Percentiles rank a stretch among this genome's conserved stretches.
phyloP scores from a whole-genome alignment of 371 early-diverging fungal species.

The Blyttiomyces sp. region DNA sequence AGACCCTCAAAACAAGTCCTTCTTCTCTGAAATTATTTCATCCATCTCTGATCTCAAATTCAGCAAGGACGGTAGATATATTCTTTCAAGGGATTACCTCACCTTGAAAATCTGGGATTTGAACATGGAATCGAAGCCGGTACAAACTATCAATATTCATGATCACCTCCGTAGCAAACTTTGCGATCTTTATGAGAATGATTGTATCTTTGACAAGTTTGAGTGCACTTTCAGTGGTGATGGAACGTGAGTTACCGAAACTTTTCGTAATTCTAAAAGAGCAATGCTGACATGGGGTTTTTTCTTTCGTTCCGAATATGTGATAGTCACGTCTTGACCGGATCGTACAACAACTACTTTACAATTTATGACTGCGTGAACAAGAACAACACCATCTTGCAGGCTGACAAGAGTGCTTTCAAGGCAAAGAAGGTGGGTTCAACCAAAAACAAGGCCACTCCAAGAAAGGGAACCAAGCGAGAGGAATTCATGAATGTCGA shows the following conservation, averaged over 20 bases:
- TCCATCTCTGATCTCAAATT: conserved; percentile 96
- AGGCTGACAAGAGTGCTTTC: conserved; percentile 97
- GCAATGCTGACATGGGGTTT: not conserved
- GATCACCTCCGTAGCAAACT: conserved; percentile 89
- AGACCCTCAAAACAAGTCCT: conserved; percentile 88
- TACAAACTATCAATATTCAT: conserved; percentile 92
- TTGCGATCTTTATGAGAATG: conserved; percentile 97
- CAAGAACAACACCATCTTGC: conserved; percentile 79
- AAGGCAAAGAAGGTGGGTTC: conserved; percentile 80
- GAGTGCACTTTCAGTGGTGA: conserved; percentile 95
- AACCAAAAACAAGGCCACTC: conserved; percentile 50
- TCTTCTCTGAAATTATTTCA: conserved; percentile 97
- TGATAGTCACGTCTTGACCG: conserved; percentile 72
- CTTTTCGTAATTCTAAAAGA: not conserved
- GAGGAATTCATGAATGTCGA: conserved; percentile 76
- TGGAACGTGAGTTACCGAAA: conserved; percentile 52
- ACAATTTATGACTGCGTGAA: conserved; percentile 77
- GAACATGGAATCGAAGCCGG: conserved; percentile 91
- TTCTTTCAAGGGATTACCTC: conserved; percentile 94
- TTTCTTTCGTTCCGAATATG: not conserved
- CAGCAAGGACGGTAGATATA: conserved; percentile 92
- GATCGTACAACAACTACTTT: conserved; percentile 96
- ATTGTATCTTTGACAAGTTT: conserved; percentile 98
- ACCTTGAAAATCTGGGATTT: conserved; percentile 97
- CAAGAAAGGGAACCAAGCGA: conserved; percentile 43